Percentiles rank a stretch among this genome's conserved stretches.
Conservation (phyloP, 2,329 filamentous ascomycete species). For the Colletotrichum chrysophilum region DNA sequence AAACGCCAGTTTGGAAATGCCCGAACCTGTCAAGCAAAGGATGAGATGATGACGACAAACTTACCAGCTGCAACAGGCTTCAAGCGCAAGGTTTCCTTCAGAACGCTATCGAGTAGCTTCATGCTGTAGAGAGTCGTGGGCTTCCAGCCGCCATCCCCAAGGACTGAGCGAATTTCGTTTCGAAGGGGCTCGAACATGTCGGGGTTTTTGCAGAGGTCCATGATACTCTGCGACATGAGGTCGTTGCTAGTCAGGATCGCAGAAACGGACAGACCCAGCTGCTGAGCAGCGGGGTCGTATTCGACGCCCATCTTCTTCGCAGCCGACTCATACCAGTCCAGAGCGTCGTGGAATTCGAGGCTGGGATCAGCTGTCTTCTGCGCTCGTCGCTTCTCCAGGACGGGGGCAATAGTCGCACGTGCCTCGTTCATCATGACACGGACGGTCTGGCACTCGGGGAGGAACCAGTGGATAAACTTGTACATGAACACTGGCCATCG, state of each 20-base stretch:
- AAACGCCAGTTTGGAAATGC: background rate
- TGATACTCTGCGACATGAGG: constrained; percentile 23
- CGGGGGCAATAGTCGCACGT: constrained; percentile 14
- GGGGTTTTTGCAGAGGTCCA: constrained; percentile 24
- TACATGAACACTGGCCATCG: constrained; percentile 21
- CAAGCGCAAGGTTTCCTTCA: constrained; percentile 18
- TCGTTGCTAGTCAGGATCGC: constrained; percentile 30
- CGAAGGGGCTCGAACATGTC: constrained; percentile 25
- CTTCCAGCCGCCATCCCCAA: background rate
- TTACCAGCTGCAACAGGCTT: constrained; percentile 8
- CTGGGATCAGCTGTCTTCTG: background rate
- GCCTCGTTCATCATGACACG: constrained; percentile 9
- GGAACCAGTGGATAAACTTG: constrained; percentile 23
- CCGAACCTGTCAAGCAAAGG: background rate
- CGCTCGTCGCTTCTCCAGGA: constrained; percentile 21
- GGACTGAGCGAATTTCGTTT: constrained; percentile 21
- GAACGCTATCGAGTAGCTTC: constrained; percentile 9
- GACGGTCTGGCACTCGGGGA: constrained; percentile 17
- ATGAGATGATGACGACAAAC: background rate
- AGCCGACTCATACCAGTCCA: constrained; percentile 24
- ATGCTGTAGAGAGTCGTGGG: background rate
- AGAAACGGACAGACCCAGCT: constrained; percentile 25
- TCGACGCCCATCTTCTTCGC: background rate
- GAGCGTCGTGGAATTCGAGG: constrained; percentile 20
- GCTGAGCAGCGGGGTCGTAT: constrained; percentile 4